Conservation (phyloP, 345 rosid species). For the Hibiscus trionum region DNA sequence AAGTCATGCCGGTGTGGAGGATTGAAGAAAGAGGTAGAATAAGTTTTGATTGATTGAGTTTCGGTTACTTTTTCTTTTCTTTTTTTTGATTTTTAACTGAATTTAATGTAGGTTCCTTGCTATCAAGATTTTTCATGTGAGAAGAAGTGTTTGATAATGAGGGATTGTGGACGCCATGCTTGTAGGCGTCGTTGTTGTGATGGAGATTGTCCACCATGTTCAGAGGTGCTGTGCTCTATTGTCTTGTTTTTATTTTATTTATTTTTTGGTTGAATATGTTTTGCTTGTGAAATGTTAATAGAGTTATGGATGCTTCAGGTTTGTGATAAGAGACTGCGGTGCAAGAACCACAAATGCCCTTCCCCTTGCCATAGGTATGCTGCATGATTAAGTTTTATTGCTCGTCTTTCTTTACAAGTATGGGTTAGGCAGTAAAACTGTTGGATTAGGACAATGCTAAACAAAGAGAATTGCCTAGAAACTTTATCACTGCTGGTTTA, state of each 20-base stretch:
- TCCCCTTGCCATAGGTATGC: slow-evolving; percentile 82
- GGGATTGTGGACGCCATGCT: slow-evolving; percentile 90
- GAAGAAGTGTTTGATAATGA: slow-evolving; percentile 67
- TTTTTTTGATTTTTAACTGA: slow-evolving; percentile 18
- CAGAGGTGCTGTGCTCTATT: slow-evolving; percentile 42
- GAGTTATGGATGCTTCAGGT: slow-evolving; percentile 36
- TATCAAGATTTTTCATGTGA: slow-evolving; percentile 89
- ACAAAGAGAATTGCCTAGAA: background rate
- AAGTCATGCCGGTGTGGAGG: slow-evolving; percentile 74
- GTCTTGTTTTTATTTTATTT: background rate
- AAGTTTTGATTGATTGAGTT: slow-evolving; percentile 12
- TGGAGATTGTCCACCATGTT: slow-evolving; percentile 87
- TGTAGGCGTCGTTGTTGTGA: slow-evolving; percentile 91
- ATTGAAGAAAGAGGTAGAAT: slow-evolving; percentile 74
- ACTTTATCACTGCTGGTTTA: background rate
- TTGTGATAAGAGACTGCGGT: slow-evolving; percentile 72
- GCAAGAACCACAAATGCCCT: slow-evolving; percentile 88
- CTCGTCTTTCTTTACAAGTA: background rate
- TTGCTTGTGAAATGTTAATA: background rate
- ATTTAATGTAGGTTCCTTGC: slow-evolving; percentile 70
- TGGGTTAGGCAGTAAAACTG: slow-evolving; percentile 2
- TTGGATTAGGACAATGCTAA: background rate
- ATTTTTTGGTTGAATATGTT: background rate
- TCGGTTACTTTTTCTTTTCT: background rate
- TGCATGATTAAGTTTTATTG: slow-evolving; percentile 5